These are phyloP conservation scores for Cordyceps cateniannulata DNA, from an alignment of 2,329 filamentous ascomycete species.

Conservation along the genomic window DNA sequence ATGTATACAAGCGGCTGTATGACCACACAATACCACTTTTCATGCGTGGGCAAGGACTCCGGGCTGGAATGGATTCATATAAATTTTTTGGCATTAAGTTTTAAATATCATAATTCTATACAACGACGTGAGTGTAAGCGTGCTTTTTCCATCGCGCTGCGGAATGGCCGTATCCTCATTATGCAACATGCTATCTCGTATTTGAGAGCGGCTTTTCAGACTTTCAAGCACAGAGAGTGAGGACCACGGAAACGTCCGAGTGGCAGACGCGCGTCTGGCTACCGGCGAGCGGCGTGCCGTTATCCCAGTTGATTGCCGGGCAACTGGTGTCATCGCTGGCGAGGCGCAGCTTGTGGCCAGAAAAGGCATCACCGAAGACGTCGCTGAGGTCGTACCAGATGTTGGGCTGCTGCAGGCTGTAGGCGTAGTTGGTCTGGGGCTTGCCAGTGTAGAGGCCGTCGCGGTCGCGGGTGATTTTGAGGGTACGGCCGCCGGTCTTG, in stretches of 20 bases:
- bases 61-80: too few species aligned
- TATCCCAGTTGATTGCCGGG: constrained; percentile 29
- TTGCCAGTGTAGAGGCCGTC: constrained; percentile 33
- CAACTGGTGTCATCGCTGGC: constrained; percentile 25
- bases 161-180: too few species aligned
- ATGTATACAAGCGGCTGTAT: too few species aligned
- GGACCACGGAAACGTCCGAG: constrained; percentile 24
- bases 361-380: constrained; percentile 34
- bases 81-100: too few species aligned
- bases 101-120: too few species aligned
- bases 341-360: constrained; percentile 26
- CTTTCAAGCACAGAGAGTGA: constrained; percentile 29
- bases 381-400: constrained; percentile 36
- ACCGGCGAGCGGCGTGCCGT: constrained; percentile 28
- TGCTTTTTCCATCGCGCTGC: too few species aligned
- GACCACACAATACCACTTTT: too few species aligned
- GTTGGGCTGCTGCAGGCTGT: constrained; percentile 27
- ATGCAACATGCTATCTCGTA: too few species aligned
- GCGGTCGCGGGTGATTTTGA: constrained; percentile 30
- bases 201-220: not conserved
- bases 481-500: constrained; percentile 30
- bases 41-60: too few species aligned
- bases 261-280: constrained; percentile 33
- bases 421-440: constrained; percentile 34
- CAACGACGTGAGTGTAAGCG: too few species aligned